Percentiles rank a stretch among this genome's conserved stretches.
Conservation (phyloP, 1,284 basidiomycete species). For the Phlebopus sp. region DNA sequence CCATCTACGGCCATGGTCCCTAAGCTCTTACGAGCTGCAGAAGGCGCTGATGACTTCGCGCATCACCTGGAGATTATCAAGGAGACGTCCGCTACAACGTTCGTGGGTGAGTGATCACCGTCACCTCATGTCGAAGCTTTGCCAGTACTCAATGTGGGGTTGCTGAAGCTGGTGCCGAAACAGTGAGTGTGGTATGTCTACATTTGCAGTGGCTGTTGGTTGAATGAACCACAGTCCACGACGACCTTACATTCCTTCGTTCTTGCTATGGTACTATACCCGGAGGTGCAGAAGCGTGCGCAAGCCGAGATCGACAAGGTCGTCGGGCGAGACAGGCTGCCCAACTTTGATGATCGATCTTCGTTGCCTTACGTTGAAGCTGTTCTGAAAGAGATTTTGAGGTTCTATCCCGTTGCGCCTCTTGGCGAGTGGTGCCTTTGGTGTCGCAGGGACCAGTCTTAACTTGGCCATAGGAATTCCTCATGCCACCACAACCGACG, state of each 20-base stretch:
- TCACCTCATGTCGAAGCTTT: background rate
- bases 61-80: constrained; percentile 12
- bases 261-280: constrained; percentile 48
- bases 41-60: constrained; percentile 1
- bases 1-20: constrained; percentile 14
- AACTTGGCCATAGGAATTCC: constrained; percentile 35
- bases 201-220: background rate
- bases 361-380: constrained; percentile 45
- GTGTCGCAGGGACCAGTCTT: background rate
- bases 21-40: constrained; percentile 10
- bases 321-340: constrained; percentile 36
- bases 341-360: constrained; percentile 38
- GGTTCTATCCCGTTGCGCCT: constrained; percentile 46
- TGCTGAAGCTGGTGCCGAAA: background rate
- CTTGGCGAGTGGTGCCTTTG: constrained; percentile 25
- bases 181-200: constrained; percentile 21
- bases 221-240: constrained; percentile 35
- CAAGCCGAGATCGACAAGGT: constrained; percentile 44
- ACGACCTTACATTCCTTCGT: constrained; percentile 45
- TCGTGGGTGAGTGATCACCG: constrained; percentile 18
- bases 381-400: constrained; percentile 47
- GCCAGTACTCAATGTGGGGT: background rate
- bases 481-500: constrained; percentile 40
- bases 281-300: constrained; percentile 40
- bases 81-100: constrained; percentile 22